Percentiles rank a stretch among this genome's conserved stretches.
phyloP scores from a whole-genome alignment of 441 rosid species.

The Croton setiger region DNA sequence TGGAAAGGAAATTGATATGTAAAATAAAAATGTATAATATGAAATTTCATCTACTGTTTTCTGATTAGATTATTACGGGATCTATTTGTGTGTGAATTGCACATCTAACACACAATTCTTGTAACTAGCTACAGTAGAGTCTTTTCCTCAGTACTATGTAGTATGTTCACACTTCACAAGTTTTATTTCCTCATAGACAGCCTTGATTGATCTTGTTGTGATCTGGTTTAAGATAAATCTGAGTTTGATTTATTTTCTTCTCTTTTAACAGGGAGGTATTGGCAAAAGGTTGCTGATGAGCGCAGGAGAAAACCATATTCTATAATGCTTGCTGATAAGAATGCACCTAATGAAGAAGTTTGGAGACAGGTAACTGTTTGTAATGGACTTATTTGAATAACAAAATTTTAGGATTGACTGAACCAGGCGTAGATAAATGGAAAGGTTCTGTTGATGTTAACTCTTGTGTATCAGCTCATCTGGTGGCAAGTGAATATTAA shows the following conservation, averaged over 20 bases:
- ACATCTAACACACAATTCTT: neutral
- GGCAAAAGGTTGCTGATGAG: constrained; percentile 87
- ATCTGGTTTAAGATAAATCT: neutral
- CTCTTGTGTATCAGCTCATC: neutral
- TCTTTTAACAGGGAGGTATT: constrained; percentile 62
- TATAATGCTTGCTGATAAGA: constrained; percentile 92
- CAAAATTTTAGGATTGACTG: neutral
- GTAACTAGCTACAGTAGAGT: neutral
- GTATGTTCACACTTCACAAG: no score
- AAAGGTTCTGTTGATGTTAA: neutral
- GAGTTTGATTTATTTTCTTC: neutral
- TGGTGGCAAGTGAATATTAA: neutral
- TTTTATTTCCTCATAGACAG: neutral
- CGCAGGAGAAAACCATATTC: constrained; percentile 70
- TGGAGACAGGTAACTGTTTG: constrained; percentile 79
- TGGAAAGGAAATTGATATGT: neutral
- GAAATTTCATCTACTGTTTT: neutral
- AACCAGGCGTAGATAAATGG: neutral
- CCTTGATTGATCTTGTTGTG: neutral
- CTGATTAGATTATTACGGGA: neutral
- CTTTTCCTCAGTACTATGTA: neutral
- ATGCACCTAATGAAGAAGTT: constrained; percentile 99
- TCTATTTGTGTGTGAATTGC: neutral
- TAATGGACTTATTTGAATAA: neutral
- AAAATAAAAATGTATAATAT: neutral